Evolutionary conservation across 495 filamentous ascomycete genomes (phyloP), one percentile per base, ranked within the genome.

Genomic region (Penicillium subrubescens): DNA sequence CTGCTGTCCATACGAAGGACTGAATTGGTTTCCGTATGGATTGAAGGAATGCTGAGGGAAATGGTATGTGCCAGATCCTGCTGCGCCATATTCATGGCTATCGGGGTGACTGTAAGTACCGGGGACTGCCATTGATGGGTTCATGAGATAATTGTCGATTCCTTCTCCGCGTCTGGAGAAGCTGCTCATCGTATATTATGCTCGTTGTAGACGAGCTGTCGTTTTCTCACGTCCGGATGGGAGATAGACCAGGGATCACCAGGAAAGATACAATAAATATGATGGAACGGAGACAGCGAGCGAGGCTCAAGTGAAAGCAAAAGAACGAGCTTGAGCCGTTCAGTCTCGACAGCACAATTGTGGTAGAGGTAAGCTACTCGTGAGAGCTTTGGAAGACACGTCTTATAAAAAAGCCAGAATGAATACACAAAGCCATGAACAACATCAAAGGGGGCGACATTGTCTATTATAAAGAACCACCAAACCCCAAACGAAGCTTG

Each of bases 81-180:
- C 70, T 34, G 74, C 51, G 25, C 61, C 66, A 51, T 77, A 79
- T 2, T 79, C 77, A 64, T 77, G 73, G 33, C 61, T 59, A 33
- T 78, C 72, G 51, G 63, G 65, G 57, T 79, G 79, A 31, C 64
- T 73, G 59, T 78, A 77, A 19, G 70, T 69, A 34, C 72, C 62
- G 33, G 76, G 73, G 10, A 75, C 62, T n/a, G 75, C 65, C 59
- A 78, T 66, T 50, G 76, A 76, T 19, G 75, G 77, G 34, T 75
- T 78, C 64, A 81, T 72, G 53, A 77, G 67, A 68, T 79, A 81
- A 44, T 63, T 67, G 39, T 79, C 79, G 34, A 71, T 72, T 23
- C 70, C 70, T 41, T 79, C 78, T 63, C 71, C 72, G 57, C 77
- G 77, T 57, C 74, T 79, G 61, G 72, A 69, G 63, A 73, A 79